phyloP scores from a whole-genome alignment of 768 basidiomycete species.

The Lentinula boryana region DNA sequence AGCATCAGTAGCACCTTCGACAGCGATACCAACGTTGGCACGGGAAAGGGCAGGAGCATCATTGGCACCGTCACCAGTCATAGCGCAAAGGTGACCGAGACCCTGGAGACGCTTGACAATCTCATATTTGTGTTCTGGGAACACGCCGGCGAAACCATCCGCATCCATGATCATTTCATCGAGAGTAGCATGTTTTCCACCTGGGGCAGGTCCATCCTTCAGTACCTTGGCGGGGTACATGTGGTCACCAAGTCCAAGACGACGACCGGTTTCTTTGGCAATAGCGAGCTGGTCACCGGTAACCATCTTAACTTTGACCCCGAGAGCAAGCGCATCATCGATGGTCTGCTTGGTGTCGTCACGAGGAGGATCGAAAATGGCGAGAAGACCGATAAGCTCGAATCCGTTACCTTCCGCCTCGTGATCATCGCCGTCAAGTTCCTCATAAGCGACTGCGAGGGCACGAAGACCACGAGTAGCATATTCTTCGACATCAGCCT shows the following conservation, averaged over 20 bases:
- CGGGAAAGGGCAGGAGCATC: conserved; percentile 97
- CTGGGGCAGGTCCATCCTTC: conserved; percentile 90
- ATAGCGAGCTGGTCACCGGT: conserved; percentile 99
- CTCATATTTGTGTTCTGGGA: conserved; percentile 99
- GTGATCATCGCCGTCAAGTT: conserved; percentile 74
- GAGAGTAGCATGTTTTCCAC: conserved; percentile 74
- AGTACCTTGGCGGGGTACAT: conserved; percentile 99
- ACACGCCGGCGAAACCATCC: conserved; percentile 98
- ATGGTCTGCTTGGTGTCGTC: conserved; percentile 99
- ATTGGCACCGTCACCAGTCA: conserved; percentile 99
- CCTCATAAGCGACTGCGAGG: conserved; percentile 93
- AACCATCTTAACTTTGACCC: conserved; percentile 99
- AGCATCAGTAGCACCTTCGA: conserved; percentile 98
- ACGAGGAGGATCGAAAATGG: conserved; percentile 97
- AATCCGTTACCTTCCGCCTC: conserved; percentile 95
- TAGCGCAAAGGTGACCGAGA: conserved; percentile 92
- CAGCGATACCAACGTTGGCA: conserved; percentile 99
- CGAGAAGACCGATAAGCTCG: conserved; percentile 93
- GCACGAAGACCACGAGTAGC: conserved; percentile 96
- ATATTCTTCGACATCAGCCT: conserved; percentile 94
- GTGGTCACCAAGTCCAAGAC: conserved; percentile 96
- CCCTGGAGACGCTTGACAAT: conserved; percentile 98
- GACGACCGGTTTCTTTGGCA: conserved; percentile 97
- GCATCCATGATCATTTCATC: conserved; percentile 99
- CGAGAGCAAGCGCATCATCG: conserved; percentile 92